Evolutionary conservation across 495 filamentous ascomycete genomes (phyloP).

Genomic region (Trichoderma erinaceum): DNA sequence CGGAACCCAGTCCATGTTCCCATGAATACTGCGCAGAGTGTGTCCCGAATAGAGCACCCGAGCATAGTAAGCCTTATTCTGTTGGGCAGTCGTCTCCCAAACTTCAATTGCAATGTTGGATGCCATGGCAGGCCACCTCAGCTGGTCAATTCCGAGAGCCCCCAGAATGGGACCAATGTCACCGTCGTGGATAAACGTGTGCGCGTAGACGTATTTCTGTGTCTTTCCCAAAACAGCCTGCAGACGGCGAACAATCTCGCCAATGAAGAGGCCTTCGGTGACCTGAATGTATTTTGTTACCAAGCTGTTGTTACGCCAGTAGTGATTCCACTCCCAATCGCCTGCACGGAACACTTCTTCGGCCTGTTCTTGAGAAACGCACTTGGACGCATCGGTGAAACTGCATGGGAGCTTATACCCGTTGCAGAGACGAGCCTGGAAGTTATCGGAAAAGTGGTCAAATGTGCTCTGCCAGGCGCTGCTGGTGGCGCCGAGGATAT

Average conservation of each 20-base stretch:
- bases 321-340: not conserved
- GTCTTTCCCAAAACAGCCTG: not conserved
- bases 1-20: not conserved
- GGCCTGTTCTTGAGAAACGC: not conserved
- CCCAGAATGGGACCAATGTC: not conserved
- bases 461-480: not conserved
- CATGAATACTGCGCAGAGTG: not conserved
- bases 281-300: not conserved
- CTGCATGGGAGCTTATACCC: not conserved
- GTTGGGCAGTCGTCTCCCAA: not conserved
- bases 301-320: not conserved
- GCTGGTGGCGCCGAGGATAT: not conserved
- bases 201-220: not conserved
- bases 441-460: constrained; percentile 7
- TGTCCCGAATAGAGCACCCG: not conserved
- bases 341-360: not conserved
- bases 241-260: not conserved
- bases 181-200: not conserved
- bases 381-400: not conserved
- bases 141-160: not conserved
- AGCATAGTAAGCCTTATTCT: not conserved
- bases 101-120: not conserved
- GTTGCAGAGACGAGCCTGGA: not conserved
- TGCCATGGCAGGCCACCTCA: not conserved
- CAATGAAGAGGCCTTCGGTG: not conserved